Evolutionary conservation across 495 filamentous ascomycete genomes (phyloP).

Genomic region (Lasiosphaeriaceae sp.): DNA sequence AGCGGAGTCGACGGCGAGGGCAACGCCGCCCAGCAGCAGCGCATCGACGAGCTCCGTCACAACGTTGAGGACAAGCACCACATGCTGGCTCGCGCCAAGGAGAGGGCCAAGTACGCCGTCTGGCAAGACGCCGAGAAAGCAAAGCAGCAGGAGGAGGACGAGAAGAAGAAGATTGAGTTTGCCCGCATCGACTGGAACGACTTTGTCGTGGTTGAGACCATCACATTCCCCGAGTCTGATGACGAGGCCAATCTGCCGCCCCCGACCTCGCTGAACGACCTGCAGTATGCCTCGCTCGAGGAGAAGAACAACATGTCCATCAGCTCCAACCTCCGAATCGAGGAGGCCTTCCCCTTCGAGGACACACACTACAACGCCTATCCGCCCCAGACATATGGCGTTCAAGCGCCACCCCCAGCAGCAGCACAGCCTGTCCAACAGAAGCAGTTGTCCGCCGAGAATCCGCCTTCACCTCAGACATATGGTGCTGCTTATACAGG

Average conservation of each 20-base stretch:
- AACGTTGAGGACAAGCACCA: conserved; percentile 77
- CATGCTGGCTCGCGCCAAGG: conserved; percentile 73
- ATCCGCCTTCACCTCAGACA: conserved; percentile 34
- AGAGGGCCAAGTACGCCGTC: conserved; percentile 82
- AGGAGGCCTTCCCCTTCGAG: conserved; percentile 90
- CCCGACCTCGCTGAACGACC: conserved; percentile 80
- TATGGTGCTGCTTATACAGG: conserved; percentile 26
- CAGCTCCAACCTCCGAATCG: conserved; percentile 75
- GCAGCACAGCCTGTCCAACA: conserved; percentile 27
- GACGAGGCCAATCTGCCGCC: conserved; percentile 83
- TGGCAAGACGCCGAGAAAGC: conserved; percentile 81
- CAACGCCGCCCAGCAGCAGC: conserved; percentile 61
- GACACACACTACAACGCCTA: conserved; percentile 43
- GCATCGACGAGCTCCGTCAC: conserved; percentile 68
- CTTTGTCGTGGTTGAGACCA: conserved; percentile 92
- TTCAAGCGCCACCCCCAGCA: conserved; percentile 25
- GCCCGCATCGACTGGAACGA: conserved; percentile 97
- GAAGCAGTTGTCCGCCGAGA: conserved; percentile 31
- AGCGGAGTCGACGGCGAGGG: conserved; percentile 65
- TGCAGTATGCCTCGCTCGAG: conserved; percentile 90
- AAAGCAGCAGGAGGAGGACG: conserved; percentile 83
- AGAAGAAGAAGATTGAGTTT: conserved; percentile 79
- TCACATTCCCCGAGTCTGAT: conserved; percentile 87
- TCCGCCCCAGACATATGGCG: conserved; percentile 25
- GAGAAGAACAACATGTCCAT: conserved; percentile 89